Conservation (phyloP, 768 basidiomycete species). For the Serendipita sp. region DNA sequence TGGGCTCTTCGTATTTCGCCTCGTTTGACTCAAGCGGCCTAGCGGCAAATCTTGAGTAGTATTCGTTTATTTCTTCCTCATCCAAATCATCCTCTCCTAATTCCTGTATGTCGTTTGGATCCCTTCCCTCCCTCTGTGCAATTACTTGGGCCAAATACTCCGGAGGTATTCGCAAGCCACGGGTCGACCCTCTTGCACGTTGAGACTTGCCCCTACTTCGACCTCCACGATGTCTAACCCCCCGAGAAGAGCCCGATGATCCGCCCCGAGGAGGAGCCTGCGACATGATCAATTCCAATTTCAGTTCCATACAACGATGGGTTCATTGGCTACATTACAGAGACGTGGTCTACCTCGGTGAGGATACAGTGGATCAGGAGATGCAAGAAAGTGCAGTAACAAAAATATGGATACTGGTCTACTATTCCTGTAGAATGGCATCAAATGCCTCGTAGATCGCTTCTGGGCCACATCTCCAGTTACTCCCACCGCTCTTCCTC, state of each 20-base stretch:
- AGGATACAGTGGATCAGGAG: too few species aligned
- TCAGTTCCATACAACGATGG: neutral
- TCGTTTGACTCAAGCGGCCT: constrained; percentile 41
- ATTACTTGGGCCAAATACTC: neutral
- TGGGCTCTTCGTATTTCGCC: constrained; percentile 35
- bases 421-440: neutral
- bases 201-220: neutral
- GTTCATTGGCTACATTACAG: neutral
- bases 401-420: neutral
- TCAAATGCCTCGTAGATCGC: neutral
- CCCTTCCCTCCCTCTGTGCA: neutral
- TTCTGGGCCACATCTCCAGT: constrained; percentile 1
- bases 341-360: neutral
- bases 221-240: neutral
- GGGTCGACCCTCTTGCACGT: neutral
- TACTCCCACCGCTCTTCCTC: constrained; percentile 14
- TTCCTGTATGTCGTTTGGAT: neutral
- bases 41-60: neutral
- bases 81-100: neutral
- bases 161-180: neutral
- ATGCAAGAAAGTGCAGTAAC: neutral
- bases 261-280: neutral
- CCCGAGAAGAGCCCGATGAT: neutral
- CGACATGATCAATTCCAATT: neutral
- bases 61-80: neutral